These are phyloP conservation scores for Trametes cinnabarina DNA, from an alignment of 768 basidiomycete genomes.

Conservation along the genomic window DNA sequence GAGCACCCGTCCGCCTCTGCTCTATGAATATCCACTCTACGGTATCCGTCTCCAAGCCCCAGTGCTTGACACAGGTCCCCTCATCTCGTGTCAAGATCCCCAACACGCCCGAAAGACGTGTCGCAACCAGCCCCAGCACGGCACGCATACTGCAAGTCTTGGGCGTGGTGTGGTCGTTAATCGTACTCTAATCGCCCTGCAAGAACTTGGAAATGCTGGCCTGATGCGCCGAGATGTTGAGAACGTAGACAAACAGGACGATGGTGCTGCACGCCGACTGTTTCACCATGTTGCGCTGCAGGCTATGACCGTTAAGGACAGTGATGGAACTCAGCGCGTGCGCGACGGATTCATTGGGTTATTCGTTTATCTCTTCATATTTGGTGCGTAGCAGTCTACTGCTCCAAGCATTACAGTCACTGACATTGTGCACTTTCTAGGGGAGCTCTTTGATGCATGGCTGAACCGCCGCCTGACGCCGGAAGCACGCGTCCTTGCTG, in stretches of 20 bases:
- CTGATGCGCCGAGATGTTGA: constrained; percentile 23
- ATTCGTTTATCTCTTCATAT: constrained; percentile 27
- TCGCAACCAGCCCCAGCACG: constrained; percentile 28
- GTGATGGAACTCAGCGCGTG: too few species aligned
- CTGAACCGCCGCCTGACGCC: constrained; percentile 20
- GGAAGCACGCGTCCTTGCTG: constrained; percentile 20
- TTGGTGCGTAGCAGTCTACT: constrained; percentile 14
- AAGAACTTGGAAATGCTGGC: constrained; percentile 11
- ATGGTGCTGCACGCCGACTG: constrained; percentile 28
- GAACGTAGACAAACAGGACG: constrained; percentile 32
- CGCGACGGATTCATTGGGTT: constrained; percentile 21
- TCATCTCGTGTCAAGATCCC: constrained; percentile 17
- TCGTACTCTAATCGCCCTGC: constrained; percentile 21
- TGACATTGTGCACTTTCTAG: neutral
- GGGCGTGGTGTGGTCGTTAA: constrained; percentile 26
- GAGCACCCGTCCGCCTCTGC: constrained; percentile 2
- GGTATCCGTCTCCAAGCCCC: too few species aligned
- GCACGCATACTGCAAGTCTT: constrained; percentile 26
- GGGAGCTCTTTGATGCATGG: constrained; percentile 29
- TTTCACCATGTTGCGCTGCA: constrained; percentile 22
- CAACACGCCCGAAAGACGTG: constrained; percentile 25
- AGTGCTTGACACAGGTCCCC: too few species aligned
- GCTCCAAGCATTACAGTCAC: neutral
- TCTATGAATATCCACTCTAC: constrained; percentile 4
- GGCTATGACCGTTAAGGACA: too few species aligned